phyloP scores from a whole-genome alignment of 169 alveolate genomes.

The Plasmodium cynomolgi region DNA sequence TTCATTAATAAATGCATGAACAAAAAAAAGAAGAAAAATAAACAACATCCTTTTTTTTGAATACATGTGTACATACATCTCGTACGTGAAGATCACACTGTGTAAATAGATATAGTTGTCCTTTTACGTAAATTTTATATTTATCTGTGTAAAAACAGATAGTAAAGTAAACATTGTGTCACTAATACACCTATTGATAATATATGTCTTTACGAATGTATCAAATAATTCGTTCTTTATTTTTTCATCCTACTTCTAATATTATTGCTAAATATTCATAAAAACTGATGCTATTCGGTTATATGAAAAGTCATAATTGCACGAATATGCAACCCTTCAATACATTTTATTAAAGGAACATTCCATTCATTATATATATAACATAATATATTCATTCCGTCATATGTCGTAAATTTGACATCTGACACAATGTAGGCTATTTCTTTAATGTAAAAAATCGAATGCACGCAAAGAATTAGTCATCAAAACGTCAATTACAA shows the following conservation, averaged over 20 bases:
- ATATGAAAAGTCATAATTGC: neutral
- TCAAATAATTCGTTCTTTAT: neutral
- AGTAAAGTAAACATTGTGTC: neutral
- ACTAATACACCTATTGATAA: neutral
- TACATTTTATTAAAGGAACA: neutral
- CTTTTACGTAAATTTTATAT: neutral
- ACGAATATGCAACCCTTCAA: neutral
- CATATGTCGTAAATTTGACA: neutral
- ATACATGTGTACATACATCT: neutral
- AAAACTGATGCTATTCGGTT: neutral
- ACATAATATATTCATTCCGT: neutral
- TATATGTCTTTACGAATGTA: neutral
- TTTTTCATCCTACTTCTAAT: neutral
- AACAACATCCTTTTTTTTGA: too few species aligned
- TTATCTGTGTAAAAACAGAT: too few species aligned
- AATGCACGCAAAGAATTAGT: neutral
- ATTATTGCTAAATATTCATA: neutral
- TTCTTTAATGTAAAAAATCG: neutral
- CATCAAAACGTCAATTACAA: neutral
- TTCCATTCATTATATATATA: neutral
- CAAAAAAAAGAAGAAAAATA: too few species aligned
- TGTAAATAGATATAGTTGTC: neutral
- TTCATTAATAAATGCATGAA: too few species aligned
- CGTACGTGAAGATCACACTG: neutral
- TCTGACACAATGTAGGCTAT: neutral